Evolutionary conservation across 805 yeast genomes (phyloP), one percentile per base, ranked within the genome.

Genomic region (Candida methanosorbosa): DNA sequence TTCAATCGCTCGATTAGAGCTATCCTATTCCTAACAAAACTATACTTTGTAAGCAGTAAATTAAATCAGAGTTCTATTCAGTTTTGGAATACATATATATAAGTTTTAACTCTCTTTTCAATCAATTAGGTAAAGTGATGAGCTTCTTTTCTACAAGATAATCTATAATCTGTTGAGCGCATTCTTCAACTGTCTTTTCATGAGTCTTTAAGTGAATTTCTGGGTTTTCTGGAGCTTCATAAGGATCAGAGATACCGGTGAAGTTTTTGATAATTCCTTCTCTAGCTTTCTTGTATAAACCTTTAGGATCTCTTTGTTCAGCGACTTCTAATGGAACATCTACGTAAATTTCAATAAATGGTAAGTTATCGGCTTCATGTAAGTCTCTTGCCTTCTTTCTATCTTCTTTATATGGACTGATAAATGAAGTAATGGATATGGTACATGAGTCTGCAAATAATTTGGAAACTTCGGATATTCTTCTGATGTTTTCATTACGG

Each of bases 241-340:
- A 88, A 26, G 97, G 97, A 9, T 96, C 97, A 44, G 87, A 78
- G 38, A 88, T 81, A 38, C 97, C 97, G 13, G 97, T 88, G 65
- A 88, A 88, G 54, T 88, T 95, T 62, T 84, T 84, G 58, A 88
- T 88, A 41, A 81, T 65, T 24, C 97, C 97, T 52, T 87, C 92
- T 59, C 97, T 78, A 14, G 97, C 97, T 71, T 90, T 90, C 63
- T 87, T 87, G 68, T 90, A 90, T 46, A 90, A 67, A 11, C 97
- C 97, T 67, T 90, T 90, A 43, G 97, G 97, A 60, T 90, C 97
- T 65, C 97, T 84, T 60, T 85, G 73, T 68, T 90, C 97, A 33
- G 97, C 97, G 42, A 90, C 86, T 51, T 81, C 87, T 34, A 90
- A 69, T 24, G 97, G 97, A 30, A 87, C 97, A 57, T 88, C 95